phyloP scores from a whole-genome alignment of 2,329 filamentous ascomycete species.

The Ploettnerulaceae sp. region DNA sequence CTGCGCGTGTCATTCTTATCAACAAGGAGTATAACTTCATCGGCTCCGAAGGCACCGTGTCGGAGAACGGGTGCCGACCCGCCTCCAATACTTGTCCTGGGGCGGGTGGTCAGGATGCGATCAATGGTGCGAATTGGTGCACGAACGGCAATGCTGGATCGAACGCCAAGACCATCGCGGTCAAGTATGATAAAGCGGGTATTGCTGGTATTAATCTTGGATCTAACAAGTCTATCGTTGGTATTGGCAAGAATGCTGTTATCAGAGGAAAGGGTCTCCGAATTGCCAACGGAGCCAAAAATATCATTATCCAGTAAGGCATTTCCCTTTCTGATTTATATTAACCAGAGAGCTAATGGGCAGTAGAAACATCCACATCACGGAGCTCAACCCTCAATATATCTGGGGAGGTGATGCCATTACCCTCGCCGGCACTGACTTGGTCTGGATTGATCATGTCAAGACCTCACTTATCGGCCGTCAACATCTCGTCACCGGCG shows the following conservation, averaged over 20 bases:
- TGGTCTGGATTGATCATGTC: slow-evolving; percentile 37
- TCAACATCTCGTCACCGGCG: slow-evolving; percentile 40
- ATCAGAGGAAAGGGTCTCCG: slow-evolving; percentile 31
- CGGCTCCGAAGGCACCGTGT: slow-evolving; percentile 40
- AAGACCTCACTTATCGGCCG: slow-evolving; percentile 41
- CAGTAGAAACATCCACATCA: slow-evolving; percentile 31
- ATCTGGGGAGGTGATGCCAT: slow-evolving; percentile 39
- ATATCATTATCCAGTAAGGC: slow-evolving; percentile 29
- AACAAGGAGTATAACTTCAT: slow-evolving; percentile 48
- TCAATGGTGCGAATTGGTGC: slow-evolving; percentile 44
- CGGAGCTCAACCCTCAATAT: slow-evolving; percentile 35
- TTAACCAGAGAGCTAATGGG: no score
- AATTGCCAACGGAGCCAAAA: slow-evolving; percentile 27
- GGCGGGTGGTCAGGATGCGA: slow-evolving; percentile 44
- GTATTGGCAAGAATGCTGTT: slow-evolving; percentile 28
- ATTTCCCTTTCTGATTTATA: no score
- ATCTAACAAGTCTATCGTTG: slow-evolving; percentile 31
- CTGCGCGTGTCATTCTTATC: slow-evolving; percentile 53
- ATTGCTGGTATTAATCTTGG: slow-evolving; percentile 25
- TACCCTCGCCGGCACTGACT: slow-evolving; percentile 33
- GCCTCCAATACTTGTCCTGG: slow-evolving; percentile 42
- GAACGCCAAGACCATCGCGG: slow-evolving; percentile 6
- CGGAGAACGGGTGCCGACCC: slow-evolving; percentile 48
- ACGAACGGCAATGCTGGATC: slow-evolving; percentile 36
- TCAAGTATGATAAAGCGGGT: slow-evolving; percentile 28